Conservation (phyloP, 2,329 filamentous ascomycete genomes). For the Sclerotinia subarctica region DNA sequence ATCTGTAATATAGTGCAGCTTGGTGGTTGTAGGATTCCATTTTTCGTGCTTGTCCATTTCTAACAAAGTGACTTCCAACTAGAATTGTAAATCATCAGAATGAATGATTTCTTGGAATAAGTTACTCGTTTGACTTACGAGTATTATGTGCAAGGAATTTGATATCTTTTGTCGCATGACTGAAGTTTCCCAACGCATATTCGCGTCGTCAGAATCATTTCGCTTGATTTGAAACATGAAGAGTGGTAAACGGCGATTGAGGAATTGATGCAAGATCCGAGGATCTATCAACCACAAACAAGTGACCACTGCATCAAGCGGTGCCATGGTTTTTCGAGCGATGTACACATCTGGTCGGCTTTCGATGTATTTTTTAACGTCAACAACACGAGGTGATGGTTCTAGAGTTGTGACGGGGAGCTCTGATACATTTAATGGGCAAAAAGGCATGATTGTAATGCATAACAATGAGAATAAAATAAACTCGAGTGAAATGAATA, state of each 20-base stretch:
- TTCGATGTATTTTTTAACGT: background rate
- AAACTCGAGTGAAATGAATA: background rate
- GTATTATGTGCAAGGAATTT: background rate
- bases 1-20: slow-evolving; percentile 5
- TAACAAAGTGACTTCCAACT: background rate
- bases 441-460: slow-evolving; percentile 3
- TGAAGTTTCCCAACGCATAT: background rate
- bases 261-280: slow-evolving; percentile 1
- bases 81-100: background rate
- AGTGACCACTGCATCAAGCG: slow-evolving; percentile 7
- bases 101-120: background rate
- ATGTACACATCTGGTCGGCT: background rate
- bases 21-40: background rate
- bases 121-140: background rate
- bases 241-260: background rate
- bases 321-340: background rate
- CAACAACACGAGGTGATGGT: slow-evolving; percentile 4
- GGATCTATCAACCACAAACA: slow-evolving; percentile 10
- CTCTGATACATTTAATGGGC: background rate
- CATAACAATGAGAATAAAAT: background rate
- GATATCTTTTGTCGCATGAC: slow-evolving; percentile 6
- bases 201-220: background rate
- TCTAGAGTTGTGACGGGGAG: background rate
- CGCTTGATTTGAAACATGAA: background rate
- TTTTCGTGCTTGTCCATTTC: background rate